Evolutionary conservation across 1,284 basidiomycete species (phyloP).

Genomic region (Meira nashicola): DNA sequence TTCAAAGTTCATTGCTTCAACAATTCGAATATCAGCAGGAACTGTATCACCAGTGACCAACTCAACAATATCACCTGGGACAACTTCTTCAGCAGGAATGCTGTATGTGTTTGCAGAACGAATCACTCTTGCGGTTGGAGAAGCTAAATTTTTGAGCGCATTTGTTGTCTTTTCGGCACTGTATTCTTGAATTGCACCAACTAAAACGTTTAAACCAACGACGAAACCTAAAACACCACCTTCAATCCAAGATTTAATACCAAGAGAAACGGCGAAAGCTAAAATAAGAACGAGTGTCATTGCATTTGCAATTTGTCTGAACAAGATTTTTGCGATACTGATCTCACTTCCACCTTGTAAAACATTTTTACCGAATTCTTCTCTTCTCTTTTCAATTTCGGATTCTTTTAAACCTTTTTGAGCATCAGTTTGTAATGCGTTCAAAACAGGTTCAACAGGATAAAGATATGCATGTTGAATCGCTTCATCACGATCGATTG

Average conservation of each 20-base stretch:
- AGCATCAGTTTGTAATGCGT: conserved; percentile 16
- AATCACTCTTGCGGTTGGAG: conserved; percentile 63
- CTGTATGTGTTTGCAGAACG: conserved; percentile 58
- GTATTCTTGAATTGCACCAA: conserved; percentile 61
- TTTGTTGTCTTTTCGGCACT: conserved; percentile 63
- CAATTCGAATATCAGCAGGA: conserved; percentile 46
- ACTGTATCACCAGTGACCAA: conserved; percentile 47
- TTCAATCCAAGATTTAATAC: conserved; percentile 60
- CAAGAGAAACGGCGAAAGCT: conserved; percentile 65
- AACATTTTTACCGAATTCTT: conserved; percentile 43
- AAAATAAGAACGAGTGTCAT: conserved; percentile 56
- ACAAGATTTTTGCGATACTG: conserved; percentile 34
- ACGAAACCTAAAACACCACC: conserved; percentile 65
- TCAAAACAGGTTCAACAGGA: conserved; percentile 12
- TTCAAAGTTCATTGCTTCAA: conserved; percentile 51
- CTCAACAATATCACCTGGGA: conserved; percentile 57
- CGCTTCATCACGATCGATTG: conserved; percentile 17
- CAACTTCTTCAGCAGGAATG: conserved; percentile 62
- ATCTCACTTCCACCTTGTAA: conserved; percentile 46
- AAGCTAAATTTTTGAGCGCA: conserved; percentile 60
- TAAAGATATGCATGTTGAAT: conserved; percentile 16
- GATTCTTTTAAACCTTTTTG: conserved; percentile 15
- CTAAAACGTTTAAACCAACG: conserved; percentile 57
- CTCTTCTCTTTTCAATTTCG: conserved; percentile 11
- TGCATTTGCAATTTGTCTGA: conserved; percentile 50